Evolutionary conservation across 257 asterid genomes (phyloP).

Genomic region (Petrea volubilis): DNA sequence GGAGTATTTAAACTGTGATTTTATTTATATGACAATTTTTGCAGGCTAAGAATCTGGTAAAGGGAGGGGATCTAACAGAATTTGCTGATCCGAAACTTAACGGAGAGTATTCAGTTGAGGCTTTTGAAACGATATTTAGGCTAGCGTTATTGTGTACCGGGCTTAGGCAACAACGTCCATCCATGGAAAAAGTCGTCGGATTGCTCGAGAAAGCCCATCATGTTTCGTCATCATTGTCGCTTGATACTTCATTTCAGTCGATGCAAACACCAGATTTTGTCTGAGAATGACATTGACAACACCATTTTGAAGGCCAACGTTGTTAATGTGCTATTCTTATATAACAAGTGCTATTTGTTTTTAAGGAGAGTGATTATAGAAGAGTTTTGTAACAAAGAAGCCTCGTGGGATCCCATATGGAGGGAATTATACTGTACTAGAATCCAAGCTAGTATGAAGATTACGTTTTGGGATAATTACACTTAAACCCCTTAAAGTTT

Average conservation of each 20-base stretch:
- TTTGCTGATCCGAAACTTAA: conserved; percentile 72
- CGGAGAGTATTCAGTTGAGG: conserved; percentile 57
- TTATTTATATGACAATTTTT: neutral
- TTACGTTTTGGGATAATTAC: too few species aligned
- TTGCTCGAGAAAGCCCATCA: conserved; percentile 53
- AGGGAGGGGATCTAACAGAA: conserved; percentile 52
- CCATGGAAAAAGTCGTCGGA: conserved; percentile 58
- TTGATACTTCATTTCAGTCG: conserved; percentile 28
- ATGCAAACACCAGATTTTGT: neutral
- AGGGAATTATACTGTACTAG: too few species aligned
- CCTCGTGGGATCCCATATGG: too few species aligned
- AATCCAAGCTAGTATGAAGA: too few species aligned
- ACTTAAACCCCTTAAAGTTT: too few species aligned
- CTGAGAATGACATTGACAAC: neutral
- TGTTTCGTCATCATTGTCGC: conserved; percentile 35
- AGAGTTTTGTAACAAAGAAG: too few species aligned
- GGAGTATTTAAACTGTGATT: neutral
- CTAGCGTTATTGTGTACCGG: conserved; percentile 66
- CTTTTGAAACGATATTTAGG: conserved; percentile 47
- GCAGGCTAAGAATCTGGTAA: conserved; percentile 63
- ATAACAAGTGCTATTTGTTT: neutral
- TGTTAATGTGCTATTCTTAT: neutral
- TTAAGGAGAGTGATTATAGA: neutral
- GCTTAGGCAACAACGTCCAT: conserved; percentile 67
- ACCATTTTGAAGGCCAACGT: neutral